Base-by-base conservation (phyloP, 148 eudicot species). In the Vaccinium macrocarpon region DNA sequence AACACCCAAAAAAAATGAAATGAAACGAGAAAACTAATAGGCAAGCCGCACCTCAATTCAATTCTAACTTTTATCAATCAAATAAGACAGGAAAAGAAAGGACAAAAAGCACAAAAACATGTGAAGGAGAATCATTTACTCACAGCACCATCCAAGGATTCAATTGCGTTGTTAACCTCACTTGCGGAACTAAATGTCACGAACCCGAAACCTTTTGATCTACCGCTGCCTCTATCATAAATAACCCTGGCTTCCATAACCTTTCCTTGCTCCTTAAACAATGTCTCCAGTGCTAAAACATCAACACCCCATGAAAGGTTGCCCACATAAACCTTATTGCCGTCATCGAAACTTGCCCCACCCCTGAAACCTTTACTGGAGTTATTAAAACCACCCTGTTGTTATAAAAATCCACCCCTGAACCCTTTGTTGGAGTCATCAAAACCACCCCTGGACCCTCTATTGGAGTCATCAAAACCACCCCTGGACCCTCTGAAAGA, bases 201-300 rank as follows among this genome's bases (percentile, higher is more conserved):
- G 76, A 97, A 97, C 42, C 99, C 99, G 79, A 97, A 97, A 46
- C 99, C 99, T 91, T 94, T 93, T 70, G 99, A 97, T 83, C 96
- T 93, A 35, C 99, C 98, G 66, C 91, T 95, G 11, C 95, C 98
- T 84, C 99, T 93, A 84, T 97, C 99, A 85, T 94, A 95, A 62
- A 97, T 92, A 72, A 97, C 99, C 84, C 86, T 93, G n/a, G 98
- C 98, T 55, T 97, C 99, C 89, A 88, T 61, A 52, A 97, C 98
- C 72, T 91, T 85, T 27, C 99, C 99, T 56, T 89, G 89, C 73
- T 95, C 98, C 61, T 96, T 91, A 83, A 97, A 97, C 89, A 95
- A 84, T 75, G 76, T 82, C 86, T 89, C 92, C 5, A 97, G 93
- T 19, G 98, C 89, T 19, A 88, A 86, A 86, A 94, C 92, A 86